A percentile compares a stretch with the other conserved stretches of the same genome.
Evolutionary conservation across 1,139 yeast genomes (phyloP).

Genomic region (Taiozyma sp.): DNA sequence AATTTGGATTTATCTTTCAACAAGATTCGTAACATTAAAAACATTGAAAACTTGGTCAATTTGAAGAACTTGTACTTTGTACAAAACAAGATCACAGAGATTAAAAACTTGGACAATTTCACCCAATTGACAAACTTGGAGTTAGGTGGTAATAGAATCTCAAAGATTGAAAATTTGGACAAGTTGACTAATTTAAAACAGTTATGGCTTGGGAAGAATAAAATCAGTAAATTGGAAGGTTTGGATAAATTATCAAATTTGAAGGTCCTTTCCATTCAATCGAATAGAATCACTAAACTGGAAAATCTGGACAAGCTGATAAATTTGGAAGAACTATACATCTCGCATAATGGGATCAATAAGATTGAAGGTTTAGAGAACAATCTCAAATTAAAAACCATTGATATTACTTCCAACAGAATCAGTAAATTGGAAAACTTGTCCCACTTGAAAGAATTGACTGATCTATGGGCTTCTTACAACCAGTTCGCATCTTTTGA

Average conservation of each 20-base stretch:
- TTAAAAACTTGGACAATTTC: slow-evolving; percentile 61
- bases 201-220: slow-evolving; percentile 92
- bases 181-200: slow-evolving; percentile 55
- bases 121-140: slow-evolving; percentile 68
- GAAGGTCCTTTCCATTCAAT: slow-evolving; percentile 80
- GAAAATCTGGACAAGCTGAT: slow-evolving; percentile 75
- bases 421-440: slow-evolving; percentile 60
- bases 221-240: slow-evolving; percentile 62
- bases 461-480: slow-evolving; percentile 92
- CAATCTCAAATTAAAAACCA: slow-evolving; percentile 59
- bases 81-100: slow-evolving; percentile 78
- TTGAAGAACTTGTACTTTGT: slow-evolving; percentile 76
- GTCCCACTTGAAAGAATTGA: slow-evolving; percentile 59
- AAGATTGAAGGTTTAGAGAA: slow-evolving; percentile 77
- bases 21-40: slow-evolving; percentile 82
- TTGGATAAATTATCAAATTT: slow-evolving; percentile 58
- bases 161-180: slow-evolving; percentile 50
- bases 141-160: slow-evolving; percentile 85
- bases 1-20: slow-evolving; percentile 85
- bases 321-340: slow-evolving; percentile 78
- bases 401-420: slow-evolving; percentile 80
- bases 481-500: slow-evolving; percentile 67
- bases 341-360: slow-evolving; percentile 80
- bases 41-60: slow-evolving; percentile 58
- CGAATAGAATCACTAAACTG: slow-evolving; percentile 73